These are phyloP conservation scores for Fusarium longipes DNA, from an alignment of 2,329 filamentous ascomycete genomes.

Conservation along the genomic window DNA sequence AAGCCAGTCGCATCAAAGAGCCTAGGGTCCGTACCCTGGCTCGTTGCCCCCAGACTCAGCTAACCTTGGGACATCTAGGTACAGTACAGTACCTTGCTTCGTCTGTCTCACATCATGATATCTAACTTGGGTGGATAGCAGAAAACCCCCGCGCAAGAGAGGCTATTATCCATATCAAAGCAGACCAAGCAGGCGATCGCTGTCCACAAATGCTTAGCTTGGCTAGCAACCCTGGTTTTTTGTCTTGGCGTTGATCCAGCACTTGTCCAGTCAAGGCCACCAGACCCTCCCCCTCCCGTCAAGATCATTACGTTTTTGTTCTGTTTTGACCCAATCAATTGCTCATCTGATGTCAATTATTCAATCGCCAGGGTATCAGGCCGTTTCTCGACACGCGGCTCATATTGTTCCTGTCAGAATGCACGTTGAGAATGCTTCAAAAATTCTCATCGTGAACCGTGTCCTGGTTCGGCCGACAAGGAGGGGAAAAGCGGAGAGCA, in stretches of 20 bases:
- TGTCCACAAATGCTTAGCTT: conserved; percentile 36
- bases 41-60: conserved; percentile 33
- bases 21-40: conserved; percentile 1
- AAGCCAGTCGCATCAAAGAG: conserved; percentile 13
- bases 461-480: conserved; percentile 38
- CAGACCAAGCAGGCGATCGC: conserved; percentile 34
- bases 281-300: conserved; percentile 24
- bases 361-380: not conserved
- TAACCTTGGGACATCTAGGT: conserved; percentile 31
- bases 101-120: conserved; percentile 36
- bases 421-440: conserved; percentile 3
- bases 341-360: conserved; percentile 13
- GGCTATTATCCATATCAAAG: conserved; percentile 26
- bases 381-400: not conserved
- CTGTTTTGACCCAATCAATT: not conserved
- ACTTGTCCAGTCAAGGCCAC: conserved; percentile 15
- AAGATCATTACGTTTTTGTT: conserved; percentile 40
- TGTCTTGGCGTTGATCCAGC: conserved; percentile 32
- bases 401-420: conserved; percentile 1
- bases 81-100: conserved; percentile 29
- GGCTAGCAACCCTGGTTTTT: conserved; percentile 13
- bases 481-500: conserved; percentile 36
- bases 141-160: conserved; percentile 36
- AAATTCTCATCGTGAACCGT: conserved; percentile 26
- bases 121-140: conserved; percentile 33